Percentiles rank a stretch among this genome's conserved stretches.
Conservation (phyloP, 805 yeast genomes). For the Lachancea cidri region DNA sequence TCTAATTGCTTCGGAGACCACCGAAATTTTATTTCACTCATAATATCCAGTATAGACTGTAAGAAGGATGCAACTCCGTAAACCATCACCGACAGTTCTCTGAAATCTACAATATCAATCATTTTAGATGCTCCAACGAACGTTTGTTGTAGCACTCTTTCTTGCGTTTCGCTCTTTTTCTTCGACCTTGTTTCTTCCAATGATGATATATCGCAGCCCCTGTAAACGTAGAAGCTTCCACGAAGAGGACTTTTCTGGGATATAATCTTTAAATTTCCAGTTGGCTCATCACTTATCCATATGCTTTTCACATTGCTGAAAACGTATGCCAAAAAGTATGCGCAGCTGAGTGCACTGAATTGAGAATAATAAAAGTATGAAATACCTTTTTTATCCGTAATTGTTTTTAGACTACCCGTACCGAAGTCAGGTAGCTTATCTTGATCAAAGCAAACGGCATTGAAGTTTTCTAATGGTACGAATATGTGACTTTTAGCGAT, state of each 20-base stretch:
- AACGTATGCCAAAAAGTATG: constrained; percentile 2
- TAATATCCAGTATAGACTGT: not conserved
- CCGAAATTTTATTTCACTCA: not conserved
- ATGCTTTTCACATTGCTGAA: constrained; percentile 2
- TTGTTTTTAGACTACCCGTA: not conserved
- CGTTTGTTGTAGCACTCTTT: not conserved
- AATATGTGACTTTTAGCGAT: constrained; percentile 19
- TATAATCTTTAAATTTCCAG: not conserved
- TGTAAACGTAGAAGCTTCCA: constrained; percentile 7
- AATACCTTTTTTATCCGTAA: not conserved
- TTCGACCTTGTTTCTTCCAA: not conserved
- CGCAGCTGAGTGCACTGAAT: constrained; percentile 3
- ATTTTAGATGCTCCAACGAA: constrained; percentile 4
- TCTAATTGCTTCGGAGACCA: not conserved
- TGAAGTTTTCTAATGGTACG: constrained; percentile 2
- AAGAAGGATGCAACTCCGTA: not conserved
- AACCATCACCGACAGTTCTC: constrained; percentile 3
- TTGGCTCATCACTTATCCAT: not conserved
- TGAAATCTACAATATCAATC: constrained; percentile 5
- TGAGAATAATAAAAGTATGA: not conserved
- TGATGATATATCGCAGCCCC: constrained; percentile 1
- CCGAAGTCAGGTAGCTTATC: not conserved
- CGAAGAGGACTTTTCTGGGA: constrained; percentile 3
- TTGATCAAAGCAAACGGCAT: not conserved
- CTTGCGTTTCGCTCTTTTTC: not conserved